A percentile compares a stretch with the other conserved stretches of the same genome.
phyloP scores from a whole-genome alignment of 2,329 filamentous ascomycete species.

The Epichloe sibirici region DNA sequence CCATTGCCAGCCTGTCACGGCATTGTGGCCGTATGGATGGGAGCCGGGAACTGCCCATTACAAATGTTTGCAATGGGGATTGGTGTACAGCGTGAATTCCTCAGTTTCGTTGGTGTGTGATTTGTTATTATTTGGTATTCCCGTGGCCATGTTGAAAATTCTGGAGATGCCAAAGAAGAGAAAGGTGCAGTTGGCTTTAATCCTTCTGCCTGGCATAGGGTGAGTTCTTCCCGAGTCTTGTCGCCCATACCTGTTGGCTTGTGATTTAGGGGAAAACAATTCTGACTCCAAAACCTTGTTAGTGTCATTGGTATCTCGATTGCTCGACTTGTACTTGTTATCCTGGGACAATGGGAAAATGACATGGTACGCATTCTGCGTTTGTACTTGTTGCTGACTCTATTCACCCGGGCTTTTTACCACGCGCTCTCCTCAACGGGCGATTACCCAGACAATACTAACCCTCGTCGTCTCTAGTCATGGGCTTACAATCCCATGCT shows the following conservation, averaged over 20 bases:
- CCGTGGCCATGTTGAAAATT: conserved; percentile 32
- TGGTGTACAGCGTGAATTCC: conserved; percentile 40
- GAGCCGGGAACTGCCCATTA: conserved; percentile 28
- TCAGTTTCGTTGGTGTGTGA: conserved; percentile 36
- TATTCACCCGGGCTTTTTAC: no score
- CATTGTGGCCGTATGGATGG: conserved; percentile 38
- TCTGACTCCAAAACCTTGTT: not conserved
- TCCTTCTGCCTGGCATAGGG: conserved; percentile 37
- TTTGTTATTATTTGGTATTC: conserved; percentile 36
- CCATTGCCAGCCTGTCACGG: conserved; percentile 38
- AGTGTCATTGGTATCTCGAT: conserved; percentile 38
- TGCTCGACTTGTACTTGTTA: conserved; percentile 33
- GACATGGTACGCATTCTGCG: conserved; percentile 19
- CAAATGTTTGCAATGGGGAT: conserved; percentile 35
- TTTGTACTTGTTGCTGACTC: not conserved
- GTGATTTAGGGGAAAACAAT: not conserved
- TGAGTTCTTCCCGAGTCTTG: conserved; percentile 16
- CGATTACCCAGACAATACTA: no score
- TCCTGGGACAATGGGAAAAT: conserved; percentile 31
- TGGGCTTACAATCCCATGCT: conserved; percentile 40
- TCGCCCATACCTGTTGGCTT: not conserved
- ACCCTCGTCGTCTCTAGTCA: conserved; percentile 14
- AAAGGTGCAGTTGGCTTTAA: conserved; percentile 34
- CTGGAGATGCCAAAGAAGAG: conserved; percentile 30
- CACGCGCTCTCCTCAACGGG: no score